Base-by-base conservation (phyloP, 1,139 yeast genomes). In the Torulaspora pretoriensis region DNA sequence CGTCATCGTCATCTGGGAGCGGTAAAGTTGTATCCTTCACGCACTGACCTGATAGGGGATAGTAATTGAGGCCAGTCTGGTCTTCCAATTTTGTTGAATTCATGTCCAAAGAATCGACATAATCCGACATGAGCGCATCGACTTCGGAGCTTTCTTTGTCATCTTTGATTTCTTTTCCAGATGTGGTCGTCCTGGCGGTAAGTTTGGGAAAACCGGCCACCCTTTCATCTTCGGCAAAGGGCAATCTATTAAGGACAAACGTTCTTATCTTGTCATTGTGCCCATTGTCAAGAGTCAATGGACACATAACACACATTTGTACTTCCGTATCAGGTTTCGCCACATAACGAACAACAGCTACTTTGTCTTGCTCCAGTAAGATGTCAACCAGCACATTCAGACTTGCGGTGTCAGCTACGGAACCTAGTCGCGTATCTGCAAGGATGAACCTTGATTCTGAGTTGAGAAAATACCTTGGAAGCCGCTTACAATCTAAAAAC, bases 151-250 rank as follows among this genome's bases (percentile, higher is more conserved):
- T 43, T 30, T 35, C 38, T 3, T 38, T 31, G 2, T 59, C 59
- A 14, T 54, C 49, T 5, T 54, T 55, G 29, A 68, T 50, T 8
- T 53, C 46, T 35, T 63, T 62, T 2, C 73, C 73, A 8, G 65
- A 59, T 2, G 68, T 60, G 4, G 68, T 65, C 23, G 54, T 59
- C 14, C 69, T 52, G 3, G 68, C 63, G 1, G 70, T 61, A 38
- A 86, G 63, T 17, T 68, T 67, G 0, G 86, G 82, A 53, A 85
- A 83, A 37, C 71, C 70, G 12, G 84, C 80, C 10, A 76, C 68
- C 51, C 83, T 78, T 53, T 80, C 83, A 60, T 90, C 97, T 54
- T 88, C 96, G 27, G 75, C 74, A 63, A 78, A 86, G 1, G 97
- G 95, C n/a, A 89, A 61, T 34, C 81, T 69, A 5, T 65, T 63